Base-by-base conservation (phyloP, 2,329 filamentous ascomycete species). In the Ophiostoma triangulosporum region DNA sequence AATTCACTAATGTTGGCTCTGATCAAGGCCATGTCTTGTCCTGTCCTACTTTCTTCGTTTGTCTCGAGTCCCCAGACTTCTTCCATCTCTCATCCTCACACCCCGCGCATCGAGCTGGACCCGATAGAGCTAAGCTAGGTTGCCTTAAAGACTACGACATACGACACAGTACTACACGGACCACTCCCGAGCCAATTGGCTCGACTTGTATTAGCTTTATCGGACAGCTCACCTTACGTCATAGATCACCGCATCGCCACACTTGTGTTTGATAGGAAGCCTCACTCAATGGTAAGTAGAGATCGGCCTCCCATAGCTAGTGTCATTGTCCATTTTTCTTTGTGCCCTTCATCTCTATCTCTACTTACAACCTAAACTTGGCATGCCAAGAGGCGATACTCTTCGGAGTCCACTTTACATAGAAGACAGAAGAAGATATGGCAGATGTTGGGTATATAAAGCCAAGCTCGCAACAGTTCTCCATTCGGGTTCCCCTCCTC, bases 401-500 rank as follows among this genome's bases (percentile, higher is more conserved):
- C 20, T 43, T 24, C 38, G 38, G 43, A 46, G 43, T 6, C 38
- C 38, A 43, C 38, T 43, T 43, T 43, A 43, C n/a, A 38, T 38
- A 17, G 35, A 38, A 20, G 17, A 17, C 17, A 9, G n/a, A 40
- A 14, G 20, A 38, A 31, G 9, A 11, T 31, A n/a, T 17, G 27
- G 27, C 27, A 48, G 38, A 32, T 20, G 46, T 32, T 27, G 46
- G 49, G 49, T 51, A 51, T 40, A 51, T 51, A 51, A 51, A 36
- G 22, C 35, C 32, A 50, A 50, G 29, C 29, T 50, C 43, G 8
- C 36, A 20, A 24, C 20, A 14, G 9, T n/a, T 26, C 8, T 14
- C 27, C 14, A 12, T 14, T 31, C 26, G 15, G 5, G 26, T 5
- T 22, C 26, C 29, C 12, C n/a, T 31, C 48, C 6, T 12, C 3